Base-by-base conservation (phyloP, 2,329 filamentous ascomycete species). In the Thielaviopsis ethacetica region DNA sequence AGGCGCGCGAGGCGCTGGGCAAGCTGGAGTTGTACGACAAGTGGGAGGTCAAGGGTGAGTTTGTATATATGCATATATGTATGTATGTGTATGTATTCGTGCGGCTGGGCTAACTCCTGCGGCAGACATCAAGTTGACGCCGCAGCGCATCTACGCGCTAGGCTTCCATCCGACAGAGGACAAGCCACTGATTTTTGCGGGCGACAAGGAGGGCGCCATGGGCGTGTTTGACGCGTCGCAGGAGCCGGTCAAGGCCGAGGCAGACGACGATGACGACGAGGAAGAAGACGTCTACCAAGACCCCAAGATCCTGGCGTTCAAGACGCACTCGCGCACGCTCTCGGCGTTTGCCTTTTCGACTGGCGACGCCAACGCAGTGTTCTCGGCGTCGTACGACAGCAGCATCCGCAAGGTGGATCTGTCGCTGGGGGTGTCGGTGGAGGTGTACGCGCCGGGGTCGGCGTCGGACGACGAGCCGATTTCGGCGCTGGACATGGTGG, bases 151-250 rank as follows among this genome's bases (percentile, higher is more conserved):
- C 15, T 98, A 97, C 67, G 79, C 87, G 0, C 82, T 97, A 65
- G 83, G 85, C 0, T 91, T 98, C 65, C 93, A 98, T 66, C 93
- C 93, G 0, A 91, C 84, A 0, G 76, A 83, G 60, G 83, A 91
- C 2, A 97, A 97, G 66, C 83, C 91, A 0, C 75, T 98, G 2
- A 79, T 97, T 1, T 94, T 98, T 67, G 91, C 91, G 0, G 91
- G 91, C 12, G 93, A 98, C 66, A 98, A 98, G 68, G 79, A 94
- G 63, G 91, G 93, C 1, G 87, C 89, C 24, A 76, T 97, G 61
- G 93, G 93, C 0, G 81, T 98, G 0, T 91, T 96, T 58, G 91
- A 98, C 67, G 90, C 85, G 1, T 91, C 87, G 0, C 89, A 94
- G 64, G 78, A 79, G 2, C 73, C 74, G 1, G 38, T 61, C 26